These are phyloP conservation scores for Heliosperma pusillum DNA, from an alignment of 148 eudicot genomes.

Conservation along the genomic window DNA sequence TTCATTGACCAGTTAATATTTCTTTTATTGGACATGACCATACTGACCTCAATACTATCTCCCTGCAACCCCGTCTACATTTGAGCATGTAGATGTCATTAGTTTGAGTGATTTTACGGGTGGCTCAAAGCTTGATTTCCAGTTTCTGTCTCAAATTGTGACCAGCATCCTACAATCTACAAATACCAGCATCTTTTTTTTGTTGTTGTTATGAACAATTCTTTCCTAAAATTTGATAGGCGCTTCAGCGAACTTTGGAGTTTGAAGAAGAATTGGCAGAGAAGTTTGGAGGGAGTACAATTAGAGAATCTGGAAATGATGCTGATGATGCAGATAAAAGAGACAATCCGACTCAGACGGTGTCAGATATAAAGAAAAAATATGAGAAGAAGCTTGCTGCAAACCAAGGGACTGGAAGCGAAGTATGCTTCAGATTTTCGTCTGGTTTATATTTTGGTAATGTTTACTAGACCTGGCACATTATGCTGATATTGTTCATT, in stretches of 20 bases:
- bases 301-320: slow-evolving; percentile 49
- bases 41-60: neutral
- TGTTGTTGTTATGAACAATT: neutral
- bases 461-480: slow-evolving; percentile 1
- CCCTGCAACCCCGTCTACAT: neutral
- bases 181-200: too few species aligned
- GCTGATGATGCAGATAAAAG: slow-evolving; percentile 47
- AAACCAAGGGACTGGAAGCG: slow-evolving; percentile 64
- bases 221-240: slow-evolving; percentile 39
- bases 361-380: slow-evolving; percentile 85
- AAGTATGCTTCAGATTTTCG: slow-evolving; percentile 33
- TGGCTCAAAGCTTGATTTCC: neutral
- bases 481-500: slow-evolving; percentile 17
- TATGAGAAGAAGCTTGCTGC: slow-evolving; percentile 94
- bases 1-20: neutral
- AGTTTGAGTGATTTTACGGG: neutral
- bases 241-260: slow-evolving; percentile 89
- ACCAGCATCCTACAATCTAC: neutral
- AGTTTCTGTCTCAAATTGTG: slow-evolving; percentile 4
- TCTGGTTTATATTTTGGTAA: neutral
- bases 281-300: slow-evolving; percentile 78
- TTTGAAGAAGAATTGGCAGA: slow-evolving; percentile 97
- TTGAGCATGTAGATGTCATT: neutral
- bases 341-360: slow-evolving; percentile 46
- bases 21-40: neutral